Conservation (phyloP, 768 basidiomycete species). For the Pleurotus salmoneostramineus region DNA sequence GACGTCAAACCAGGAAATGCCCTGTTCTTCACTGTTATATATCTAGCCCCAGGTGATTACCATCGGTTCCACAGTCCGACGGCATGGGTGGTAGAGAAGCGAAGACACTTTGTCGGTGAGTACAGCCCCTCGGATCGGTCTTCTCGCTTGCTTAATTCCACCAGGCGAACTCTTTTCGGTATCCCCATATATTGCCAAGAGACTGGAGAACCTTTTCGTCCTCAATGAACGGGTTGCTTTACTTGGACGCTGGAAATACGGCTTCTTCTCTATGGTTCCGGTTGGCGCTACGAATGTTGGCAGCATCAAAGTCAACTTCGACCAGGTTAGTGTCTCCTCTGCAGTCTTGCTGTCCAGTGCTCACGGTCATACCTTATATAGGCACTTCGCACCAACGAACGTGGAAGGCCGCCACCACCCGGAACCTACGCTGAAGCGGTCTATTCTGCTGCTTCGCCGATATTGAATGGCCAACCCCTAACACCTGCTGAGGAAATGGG, state of each 20-base stretch:
- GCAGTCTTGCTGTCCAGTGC: background rate
- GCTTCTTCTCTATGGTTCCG: conserved; percentile 96
- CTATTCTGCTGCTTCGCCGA: conserved; percentile 77
- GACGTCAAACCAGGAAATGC: conserved; percentile 71
- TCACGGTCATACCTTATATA: conserved; percentile 19
- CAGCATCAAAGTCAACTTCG: conserved; percentile 94
- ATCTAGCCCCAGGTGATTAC: conserved; percentile 97
- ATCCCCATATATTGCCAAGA: conserved; percentile 91
- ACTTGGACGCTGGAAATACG: conserved; percentile 90
- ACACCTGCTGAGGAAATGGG: conserved; percentile 93
- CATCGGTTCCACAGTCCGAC: conserved; percentile 96
- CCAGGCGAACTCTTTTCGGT: conserved; percentile 93
- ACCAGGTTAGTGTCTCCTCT: conserved; percentile 47
- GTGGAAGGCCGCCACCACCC: conserved; percentile 63
- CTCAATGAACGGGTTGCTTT: conserved; percentile 98
- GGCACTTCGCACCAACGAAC: conserved; percentile 88
- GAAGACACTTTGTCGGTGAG: conserved; percentile 87
- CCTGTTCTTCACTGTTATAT: conserved; percentile 92
- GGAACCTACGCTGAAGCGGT: conserved; percentile 92
- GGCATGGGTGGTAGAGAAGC: conserved; percentile 95
- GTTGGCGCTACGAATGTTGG: conserved; percentile 99
- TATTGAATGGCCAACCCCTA: conserved; percentile 87
- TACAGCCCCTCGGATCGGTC: conserved; percentile 16
- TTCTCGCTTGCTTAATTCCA: background rate
- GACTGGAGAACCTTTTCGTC: conserved; percentile 90